Conservation (phyloP, 192 early-diverging fungal species). For the Geranomyces variabilis region DNA sequence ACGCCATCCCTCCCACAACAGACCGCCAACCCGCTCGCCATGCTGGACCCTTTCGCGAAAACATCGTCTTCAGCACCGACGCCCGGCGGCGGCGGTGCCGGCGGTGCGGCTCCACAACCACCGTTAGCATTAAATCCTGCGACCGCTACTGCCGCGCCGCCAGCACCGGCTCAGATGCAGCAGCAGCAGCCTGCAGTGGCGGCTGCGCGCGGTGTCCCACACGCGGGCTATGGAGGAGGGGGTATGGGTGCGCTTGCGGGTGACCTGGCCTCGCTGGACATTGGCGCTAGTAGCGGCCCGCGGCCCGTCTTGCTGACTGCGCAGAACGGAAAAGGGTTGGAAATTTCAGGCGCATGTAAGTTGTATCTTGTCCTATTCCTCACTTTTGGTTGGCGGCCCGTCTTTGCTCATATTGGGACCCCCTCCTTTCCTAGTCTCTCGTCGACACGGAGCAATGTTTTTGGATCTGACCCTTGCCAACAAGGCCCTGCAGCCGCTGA, state of each 20-base stretch:
- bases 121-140: background rate
- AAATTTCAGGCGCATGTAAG: conserved; percentile 39
- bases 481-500: conserved; percentile 49
- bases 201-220: background rate
- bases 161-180: background rate
- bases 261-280: conserved; percentile 24
- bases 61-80: conserved; percentile 20
- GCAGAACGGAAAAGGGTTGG: conserved; percentile 42
- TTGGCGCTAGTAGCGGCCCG: background rate
- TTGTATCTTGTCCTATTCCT: background rate
- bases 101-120: too few relatives aligned
- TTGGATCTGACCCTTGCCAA: conserved; percentile 71
- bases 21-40: conserved; percentile 19
- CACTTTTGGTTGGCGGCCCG: too few relatives aligned
- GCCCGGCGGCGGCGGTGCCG: background rate
- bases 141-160: background rate
- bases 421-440: conserved; percentile 43
- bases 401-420: background rate
- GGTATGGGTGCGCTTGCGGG: background rate
- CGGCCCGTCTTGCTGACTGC: conserved; percentile 35
- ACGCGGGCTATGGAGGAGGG: background rate
- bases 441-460: conserved; percentile 59
- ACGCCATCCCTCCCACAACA: background rate
- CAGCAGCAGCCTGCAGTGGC: background rate
- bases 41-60: conserved; percentile 47